A percentile compares a stretch with the other conserved stretches of the same genome.
phyloP scores from a whole-genome alignment of 2,329 filamentous ascomycete species.

The Beauveria sp. region DNA sequence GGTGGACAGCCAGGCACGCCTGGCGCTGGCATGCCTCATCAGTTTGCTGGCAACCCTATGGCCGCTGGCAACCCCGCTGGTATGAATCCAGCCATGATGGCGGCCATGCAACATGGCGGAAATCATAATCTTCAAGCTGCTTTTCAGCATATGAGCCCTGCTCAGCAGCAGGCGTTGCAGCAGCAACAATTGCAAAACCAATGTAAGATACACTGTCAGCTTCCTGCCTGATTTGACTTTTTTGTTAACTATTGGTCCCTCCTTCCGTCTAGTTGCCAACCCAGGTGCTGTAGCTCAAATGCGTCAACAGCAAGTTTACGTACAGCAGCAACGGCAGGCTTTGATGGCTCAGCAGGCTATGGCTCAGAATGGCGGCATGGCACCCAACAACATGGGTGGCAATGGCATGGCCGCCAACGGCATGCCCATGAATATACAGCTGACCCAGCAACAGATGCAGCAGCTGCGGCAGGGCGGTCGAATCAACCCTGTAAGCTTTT shows the following conservation, averaged over 20 bases:
- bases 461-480: slow-evolving; percentile 38
- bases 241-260: neutral
- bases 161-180: slow-evolving; percentile 50
- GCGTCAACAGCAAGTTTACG: slow-evolving; percentile 48
- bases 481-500: slow-evolving; percentile 32
- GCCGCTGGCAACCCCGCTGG: slow-evolving; percentile 64
- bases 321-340: slow-evolving; percentile 49
- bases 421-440: slow-evolving; percentile 46
- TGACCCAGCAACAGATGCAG: slow-evolving; percentile 41
- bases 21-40: slow-evolving; percentile 57
- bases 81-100: slow-evolving; percentile 70
- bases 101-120: slow-evolving; percentile 63
- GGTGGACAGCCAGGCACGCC: slow-evolving; percentile 63
- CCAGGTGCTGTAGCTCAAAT: slow-evolving; percentile 32
- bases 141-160: slow-evolving; percentile 63
- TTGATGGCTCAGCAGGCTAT: slow-evolving; percentile 49
- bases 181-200: slow-evolving; percentile 31
- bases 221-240: slow-evolving; percentile 1
- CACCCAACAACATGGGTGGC: slow-evolving; percentile 24
- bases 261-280: slow-evolving; percentile 24
- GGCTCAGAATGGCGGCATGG: slow-evolving; percentile 36
- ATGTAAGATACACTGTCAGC: slow-evolving; percentile 21
- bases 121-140: slow-evolving; percentile 57
- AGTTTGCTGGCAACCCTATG: slow-evolving; percentile 56
- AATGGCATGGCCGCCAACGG: slow-evolving; percentile 33